Base-by-base conservation (phyloP, 768 basidiomycete genomes). In the Boletales sp. region DNA sequence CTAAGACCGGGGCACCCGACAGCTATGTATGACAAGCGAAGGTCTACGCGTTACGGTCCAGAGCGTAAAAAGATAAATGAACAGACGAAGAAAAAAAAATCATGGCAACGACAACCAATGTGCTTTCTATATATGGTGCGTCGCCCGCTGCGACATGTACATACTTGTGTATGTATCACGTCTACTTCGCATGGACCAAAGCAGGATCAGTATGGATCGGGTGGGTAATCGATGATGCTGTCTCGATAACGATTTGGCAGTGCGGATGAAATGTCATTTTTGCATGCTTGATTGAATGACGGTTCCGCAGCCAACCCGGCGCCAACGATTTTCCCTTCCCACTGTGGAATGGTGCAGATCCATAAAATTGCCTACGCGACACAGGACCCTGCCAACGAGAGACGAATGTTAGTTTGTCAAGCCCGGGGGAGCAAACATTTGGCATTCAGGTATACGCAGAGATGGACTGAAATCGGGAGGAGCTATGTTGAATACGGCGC, bases 391-490 rank as follows among this genome's bases (percentile, higher is more conserved):
- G 24, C 75, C 94, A 0, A 81, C 90, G 0, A 91, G 91, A 50
- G 86, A 93, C 58, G 86, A 81, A 57, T 83, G 83, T 53, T 98
- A 94, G 6, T 76, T 80, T 79, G 39, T 77, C 80, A 2, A 76
- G 81, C 19, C 71, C 75, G 15, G 69, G 65, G 32, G 71, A 72
- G 3, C 21, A 72, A 70, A n/a, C n/a, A 98, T 60, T 77, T 99
- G 8, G 93, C 88, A 12, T 99, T 98, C 78, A 89, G 86, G 65
- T 88, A 90, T 61, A 97, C 86, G 60, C 76, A 94, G 58, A 92
- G 89, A 64, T 74, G 92, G 43, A 76, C 97, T 49, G 72, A 94
- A 18, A 81, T 98, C 58, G 95, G 97, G 72, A 97, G 93, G 21
- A 72, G 97, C 51, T 92, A 95, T 68, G 73, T 95, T 21, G 86